Evolutionary conservation across 1,284 basidiomycete genomes (phyloP).

Genomic region (Microbotryomycetes sp.): DNA sequence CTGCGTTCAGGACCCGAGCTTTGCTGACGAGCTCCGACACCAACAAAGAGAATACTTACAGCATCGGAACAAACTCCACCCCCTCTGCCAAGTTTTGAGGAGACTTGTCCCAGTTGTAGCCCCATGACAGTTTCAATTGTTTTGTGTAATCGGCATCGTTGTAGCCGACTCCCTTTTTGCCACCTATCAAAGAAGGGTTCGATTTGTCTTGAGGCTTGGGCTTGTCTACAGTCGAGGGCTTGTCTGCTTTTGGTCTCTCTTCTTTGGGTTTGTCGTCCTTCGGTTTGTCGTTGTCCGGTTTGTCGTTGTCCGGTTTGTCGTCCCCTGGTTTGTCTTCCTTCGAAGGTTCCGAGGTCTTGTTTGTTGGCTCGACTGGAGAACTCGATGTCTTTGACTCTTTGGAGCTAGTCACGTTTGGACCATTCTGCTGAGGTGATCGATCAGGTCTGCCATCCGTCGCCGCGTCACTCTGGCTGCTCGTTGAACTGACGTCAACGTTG

Average conservation of each 20-base stretch:
- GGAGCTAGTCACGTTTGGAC: too few species aligned
- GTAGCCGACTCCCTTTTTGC: conserved; percentile 21
- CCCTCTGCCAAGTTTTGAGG: neutral
- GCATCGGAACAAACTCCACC: conserved; percentile 22
- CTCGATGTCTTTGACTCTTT: too few species aligned
- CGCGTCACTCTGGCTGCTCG: too few species aligned
- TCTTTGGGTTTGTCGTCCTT: neutral
- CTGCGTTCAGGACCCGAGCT: neutral
- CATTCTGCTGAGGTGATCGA: too few species aligned
- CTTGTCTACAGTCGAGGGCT: too few species aligned
- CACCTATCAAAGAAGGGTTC: neutral
- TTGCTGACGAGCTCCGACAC: neutral
- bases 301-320: neutral
- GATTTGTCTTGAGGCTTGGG: neutral
- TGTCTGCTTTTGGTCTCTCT: too few species aligned
- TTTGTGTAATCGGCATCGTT: conserved; percentile 8
- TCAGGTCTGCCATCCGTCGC: too few species aligned
- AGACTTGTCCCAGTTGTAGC: conserved; percentile 13
- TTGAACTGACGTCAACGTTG: too few species aligned
- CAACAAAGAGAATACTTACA: conserved; percentile 6
- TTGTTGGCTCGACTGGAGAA: neutral
- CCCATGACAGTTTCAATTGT: conserved; percentile 19
- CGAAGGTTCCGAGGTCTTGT: neutral
- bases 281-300: neutral
- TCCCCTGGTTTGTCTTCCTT: neutral